Evolutionary conservation across 768 basidiomycete genomes (phyloP), one percentile per base, ranked within the genome.

Genomic region (Rhodotorula toruloides): DNA sequence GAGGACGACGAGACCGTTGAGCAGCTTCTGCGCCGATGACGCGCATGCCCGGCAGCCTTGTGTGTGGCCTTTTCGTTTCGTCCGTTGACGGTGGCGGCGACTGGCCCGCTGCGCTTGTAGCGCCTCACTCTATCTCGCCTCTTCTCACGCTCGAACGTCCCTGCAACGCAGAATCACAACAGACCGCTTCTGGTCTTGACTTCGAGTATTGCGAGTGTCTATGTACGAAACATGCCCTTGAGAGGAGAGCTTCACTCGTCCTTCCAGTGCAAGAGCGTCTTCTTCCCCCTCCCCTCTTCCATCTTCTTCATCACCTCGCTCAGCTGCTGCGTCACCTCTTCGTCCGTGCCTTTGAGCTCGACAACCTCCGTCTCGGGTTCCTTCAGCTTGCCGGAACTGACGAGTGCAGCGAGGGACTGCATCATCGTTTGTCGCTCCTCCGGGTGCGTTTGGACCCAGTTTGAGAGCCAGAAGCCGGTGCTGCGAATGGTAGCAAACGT

Each of bases 311-410:
- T 74, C 1, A 77, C 72, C n/a, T 75, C 71, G 40, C 73, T 65
- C 50, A 85, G 73, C 40, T 67, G 76, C 37, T 72, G 58, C 19
- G 73, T 75, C 31, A 72, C 77, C 29, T 75, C 67, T 14, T 74
- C 76, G 54, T 84, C 82, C n/a, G 74, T 77, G 4, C 79, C 77
- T 29, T 66, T 75, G n/a, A 91, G 81, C 8, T 79, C 79, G 43
- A 91, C 74, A 57, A 90, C 82, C 73, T 89, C 85, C 70, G 89
- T 84, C 65, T 82, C 82, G 4, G 90, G 86, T 58, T 82, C 84
- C 67, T 81, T 79, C 25, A 91, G 81, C 88, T 90, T 64, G 40
- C 56, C 58, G 16, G 55, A 13, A n/a, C 54, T 65, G 52, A 73
- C 54, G 43, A 63, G 37, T 59, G 29, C 27, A 46, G 57, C 37